Percentiles rank a stretch among this genome's conserved stretches.
These are phyloP conservation scores for Lecanicillium sp. DNA, from an alignment of 2,329 filamentous ascomycete species.

Conservation along the genomic window DNA sequence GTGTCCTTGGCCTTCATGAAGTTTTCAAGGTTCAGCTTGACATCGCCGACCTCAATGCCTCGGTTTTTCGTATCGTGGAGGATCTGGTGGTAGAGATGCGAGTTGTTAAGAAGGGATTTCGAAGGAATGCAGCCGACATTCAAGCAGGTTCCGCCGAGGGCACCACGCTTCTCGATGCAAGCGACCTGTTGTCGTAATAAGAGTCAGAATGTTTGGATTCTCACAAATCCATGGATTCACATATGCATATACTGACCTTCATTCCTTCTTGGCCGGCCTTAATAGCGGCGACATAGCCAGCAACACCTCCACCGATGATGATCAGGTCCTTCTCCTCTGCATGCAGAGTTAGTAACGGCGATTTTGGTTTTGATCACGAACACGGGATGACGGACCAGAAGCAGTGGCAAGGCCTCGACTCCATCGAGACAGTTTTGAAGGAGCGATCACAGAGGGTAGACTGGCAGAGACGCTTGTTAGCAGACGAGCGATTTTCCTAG, in stretches of 20 bases:
- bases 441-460: slow-evolving; percentile 38
- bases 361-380: slow-evolving; percentile 21
- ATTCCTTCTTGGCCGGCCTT: slow-evolving; percentile 96
- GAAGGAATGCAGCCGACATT: slow-evolving; percentile 99
- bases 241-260: slow-evolving; percentile 55
- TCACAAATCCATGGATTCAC: background rate
- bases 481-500: slow-evolving; percentile 12
- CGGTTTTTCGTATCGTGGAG: slow-evolving; percentile 95
- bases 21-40: slow-evolving; percentile 87
- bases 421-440: slow-evolving; percentile 40
- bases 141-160: slow-evolving; percentile 90
- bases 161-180: slow-evolving; percentile 97
- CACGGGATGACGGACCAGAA: slow-evolving; percentile 37
- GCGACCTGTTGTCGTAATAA: slow-evolving; percentile 64
- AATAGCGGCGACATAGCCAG: slow-evolving; percentile 97
- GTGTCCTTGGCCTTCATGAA: slow-evolving; percentile 99
- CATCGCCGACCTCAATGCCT: slow-evolving; percentile 94
- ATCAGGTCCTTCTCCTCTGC: slow-evolving; percentile 91
- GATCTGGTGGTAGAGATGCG: slow-evolving; percentile 94
- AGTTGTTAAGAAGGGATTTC: slow-evolving; percentile 99
- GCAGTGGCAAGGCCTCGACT: slow-evolving; percentile 51
- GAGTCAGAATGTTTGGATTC: slow-evolving; percentile 6
- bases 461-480: slow-evolving; percentile 23
- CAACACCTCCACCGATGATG: slow-evolving; percentile 96
- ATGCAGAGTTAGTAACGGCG: too few species aligned